Evolutionary conservation across 2,329 filamentous ascomycete species (phyloP).

Genomic region (Sporothrix phasma): DNA sequence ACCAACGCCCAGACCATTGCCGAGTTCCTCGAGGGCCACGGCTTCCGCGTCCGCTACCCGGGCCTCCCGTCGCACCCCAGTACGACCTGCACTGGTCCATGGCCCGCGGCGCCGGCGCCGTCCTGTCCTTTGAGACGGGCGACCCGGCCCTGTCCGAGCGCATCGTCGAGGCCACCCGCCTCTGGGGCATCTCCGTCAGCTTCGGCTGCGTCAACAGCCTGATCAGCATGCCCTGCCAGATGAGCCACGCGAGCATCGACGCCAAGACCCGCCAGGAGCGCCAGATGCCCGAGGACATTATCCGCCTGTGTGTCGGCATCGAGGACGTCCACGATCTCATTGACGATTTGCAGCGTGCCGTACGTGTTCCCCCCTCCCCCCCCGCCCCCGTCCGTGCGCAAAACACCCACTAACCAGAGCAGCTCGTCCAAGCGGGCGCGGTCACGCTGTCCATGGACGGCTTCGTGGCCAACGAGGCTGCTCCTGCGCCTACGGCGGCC

Average conservation of each 20-base stretch:
- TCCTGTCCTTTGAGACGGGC: constrained; percentile 92
- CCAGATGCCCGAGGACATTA: constrained; percentile 93
- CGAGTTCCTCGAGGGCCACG: constrained; percentile 78
- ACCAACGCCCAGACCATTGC: constrained; percentile 84
- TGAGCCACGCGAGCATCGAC: constrained; percentile 98
- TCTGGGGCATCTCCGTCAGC: constrained; percentile 94
- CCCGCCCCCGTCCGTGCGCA: not conserved
- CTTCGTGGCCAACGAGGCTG: constrained; percentile 51
- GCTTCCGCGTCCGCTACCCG: constrained; percentile 92
- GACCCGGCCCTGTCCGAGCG: constrained; percentile 74
- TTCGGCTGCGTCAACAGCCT: constrained; percentile 97
- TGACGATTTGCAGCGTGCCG: constrained; percentile 82
- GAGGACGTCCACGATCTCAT: constrained; percentile 87
- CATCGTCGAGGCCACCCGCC: constrained; percentile 82
- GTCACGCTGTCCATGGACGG: constrained; percentile 78
- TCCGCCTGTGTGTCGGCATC: constrained; percentile 90
- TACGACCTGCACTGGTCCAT: constrained; percentile 95
- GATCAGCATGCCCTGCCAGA: constrained; percentile 98
- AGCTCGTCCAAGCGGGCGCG: constrained; percentile 90
- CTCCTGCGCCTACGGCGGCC: not conserved
- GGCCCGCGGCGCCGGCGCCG: constrained; percentile 86
- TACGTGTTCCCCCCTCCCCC: constrained; percentile 40
- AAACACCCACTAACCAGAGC: not conserved
- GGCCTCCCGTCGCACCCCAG: constrained; percentile 92
- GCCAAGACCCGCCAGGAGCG: constrained; percentile 82